Evolutionary conservation across 352 stramenopile species (phyloP), one percentile per base, ranked within the genome.

Genomic region (Sclerospora graminicola): DNA sequence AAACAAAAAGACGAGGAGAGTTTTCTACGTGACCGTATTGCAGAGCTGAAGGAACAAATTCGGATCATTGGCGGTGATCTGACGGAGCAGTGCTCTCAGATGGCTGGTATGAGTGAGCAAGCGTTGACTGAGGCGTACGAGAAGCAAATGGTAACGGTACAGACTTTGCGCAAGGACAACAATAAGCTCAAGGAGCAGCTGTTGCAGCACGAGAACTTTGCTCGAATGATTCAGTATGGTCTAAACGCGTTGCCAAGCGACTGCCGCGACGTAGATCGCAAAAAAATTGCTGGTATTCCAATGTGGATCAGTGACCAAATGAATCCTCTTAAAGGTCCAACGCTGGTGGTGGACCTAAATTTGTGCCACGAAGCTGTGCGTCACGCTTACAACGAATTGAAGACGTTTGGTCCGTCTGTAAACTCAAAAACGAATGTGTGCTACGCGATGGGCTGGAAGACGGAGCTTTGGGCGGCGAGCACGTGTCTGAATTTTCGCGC

Each of bases 1-100:
- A 90, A 90, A 63, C 78, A 85, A 39, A 87, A 88, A 38, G 75
- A 90, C 49, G 78, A 90, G 49, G 75, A 87, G 52, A 84, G 66
- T 51, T 86, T 85, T 41, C 29, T 90, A 53, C 65, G 69, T 13
- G 73, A 86, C 48, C 78, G 78, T 44, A 87, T 90, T 45, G 66
- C 84, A 2, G 78, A 90, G 65, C 57, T 90, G 15, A 86, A 84
- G 56, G 77, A 90, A 51, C 75, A 90, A 51, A 84, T 88, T 41
- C 75, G 72, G 30, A 88, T 87, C 59, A 89, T 89, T 32, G 75
- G 70, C 16, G 72, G 74, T 8, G 72, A 86, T 41, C 52, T 84
- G 40, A 78, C 74, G 52, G 72, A 87, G 55, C 69, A 84, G 54
- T 84, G 72, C 49, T 84, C 72, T 47, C 72, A 85, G 56, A 84